Evolutionary conservation across 805 yeast genomes (phyloP).

Genomic region (Clavispora carvajalis): DNA sequence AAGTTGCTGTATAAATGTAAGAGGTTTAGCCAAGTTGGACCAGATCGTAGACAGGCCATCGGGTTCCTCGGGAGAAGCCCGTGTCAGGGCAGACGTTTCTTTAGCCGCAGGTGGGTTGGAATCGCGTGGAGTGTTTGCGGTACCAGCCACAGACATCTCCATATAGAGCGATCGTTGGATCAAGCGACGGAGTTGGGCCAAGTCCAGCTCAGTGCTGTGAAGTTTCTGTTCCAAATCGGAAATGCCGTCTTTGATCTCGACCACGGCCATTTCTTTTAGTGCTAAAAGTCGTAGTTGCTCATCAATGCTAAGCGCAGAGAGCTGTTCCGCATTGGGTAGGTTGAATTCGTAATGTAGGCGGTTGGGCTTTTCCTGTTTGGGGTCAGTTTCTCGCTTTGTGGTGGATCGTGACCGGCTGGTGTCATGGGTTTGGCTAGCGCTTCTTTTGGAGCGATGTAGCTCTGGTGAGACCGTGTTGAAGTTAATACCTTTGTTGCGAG

Average conservation of each 20-base stretch:
- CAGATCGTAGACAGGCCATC: slow-evolving; percentile 10
- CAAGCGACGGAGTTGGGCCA: slow-evolving; percentile 43
- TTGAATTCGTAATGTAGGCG: slow-evolving; percentile 21
- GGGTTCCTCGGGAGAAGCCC: not conserved
- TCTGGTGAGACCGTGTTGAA: slow-evolving; percentile 18
- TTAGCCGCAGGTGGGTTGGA: not conserved
- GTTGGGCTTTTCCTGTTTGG: not conserved
- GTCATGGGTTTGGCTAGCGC: not conserved
- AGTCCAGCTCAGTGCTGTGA: slow-evolving; percentile 41
- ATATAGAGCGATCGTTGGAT: slow-evolving; percentile 43
- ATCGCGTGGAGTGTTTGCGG: not conserved
- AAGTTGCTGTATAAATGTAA: slow-evolving; percentile 59
- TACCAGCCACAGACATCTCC: slow-evolving; percentile 24
- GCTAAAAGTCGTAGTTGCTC: slow-evolving; percentile 58
- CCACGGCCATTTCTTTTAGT: slow-evolving; percentile 59
- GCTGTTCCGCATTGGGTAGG: slow-evolving; percentile 27
- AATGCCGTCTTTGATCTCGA: slow-evolving; percentile 57
- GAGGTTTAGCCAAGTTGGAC: slow-evolving; percentile 44
- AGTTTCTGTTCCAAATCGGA: slow-evolving; percentile 38
- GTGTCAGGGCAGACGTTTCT: not conserved
- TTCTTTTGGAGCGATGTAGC: not conserved
- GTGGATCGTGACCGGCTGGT: not conserved
- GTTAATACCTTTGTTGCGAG: slow-evolving; percentile 28
- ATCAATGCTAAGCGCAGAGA: slow-evolving; percentile 33
- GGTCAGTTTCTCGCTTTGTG: not conserved